These are phyloP conservation scores for Diaporthe capsici DNA, from an alignment of 2,329 filamentous ascomycete genomes.

Conservation along the genomic window DNA sequence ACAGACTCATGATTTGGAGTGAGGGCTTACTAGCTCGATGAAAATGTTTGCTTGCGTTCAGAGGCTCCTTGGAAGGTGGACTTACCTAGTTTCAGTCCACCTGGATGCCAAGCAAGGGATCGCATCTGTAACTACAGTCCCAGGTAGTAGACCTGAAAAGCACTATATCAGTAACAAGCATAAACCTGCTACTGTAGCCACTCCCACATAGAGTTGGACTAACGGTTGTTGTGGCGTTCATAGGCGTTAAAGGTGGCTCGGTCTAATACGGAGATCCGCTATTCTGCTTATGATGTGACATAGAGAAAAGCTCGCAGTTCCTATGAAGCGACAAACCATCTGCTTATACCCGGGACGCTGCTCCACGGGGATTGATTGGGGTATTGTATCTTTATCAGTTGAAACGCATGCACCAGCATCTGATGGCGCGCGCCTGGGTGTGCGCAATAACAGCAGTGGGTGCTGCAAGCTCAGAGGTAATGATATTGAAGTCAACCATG, in stretches of 20 bases:
- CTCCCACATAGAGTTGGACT: not conserved
- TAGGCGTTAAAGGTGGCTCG: not conserved
- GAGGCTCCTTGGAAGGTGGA: no score
- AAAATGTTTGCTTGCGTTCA: no score
- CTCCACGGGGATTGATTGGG: not conserved
- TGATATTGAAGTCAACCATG: not conserved
- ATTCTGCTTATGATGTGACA: not conserved
- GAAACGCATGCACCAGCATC: not conserved
- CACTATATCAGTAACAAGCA: no score
- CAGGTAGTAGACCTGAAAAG: no score
- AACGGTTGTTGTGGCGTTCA: not conserved
- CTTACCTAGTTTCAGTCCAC: no score
- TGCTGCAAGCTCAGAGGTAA: not conserved
- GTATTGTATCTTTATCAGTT: not conserved
- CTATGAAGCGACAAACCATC: not conserved
- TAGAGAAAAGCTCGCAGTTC: not conserved
- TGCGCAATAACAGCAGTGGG: not conserved
- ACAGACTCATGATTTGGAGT: no score
- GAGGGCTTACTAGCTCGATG: no score
- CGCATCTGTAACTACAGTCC: no score
- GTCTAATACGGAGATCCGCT: not conserved
- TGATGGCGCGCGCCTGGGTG: not conserved
- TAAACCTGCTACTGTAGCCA: no score
- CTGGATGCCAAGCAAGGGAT: no score
- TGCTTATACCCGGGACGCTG: not conserved